These are phyloP conservation scores for Epichloe aotearoae DNA, from an alignment of 2,329 filamentous ascomycete genomes.

Conservation along the genomic window DNA sequence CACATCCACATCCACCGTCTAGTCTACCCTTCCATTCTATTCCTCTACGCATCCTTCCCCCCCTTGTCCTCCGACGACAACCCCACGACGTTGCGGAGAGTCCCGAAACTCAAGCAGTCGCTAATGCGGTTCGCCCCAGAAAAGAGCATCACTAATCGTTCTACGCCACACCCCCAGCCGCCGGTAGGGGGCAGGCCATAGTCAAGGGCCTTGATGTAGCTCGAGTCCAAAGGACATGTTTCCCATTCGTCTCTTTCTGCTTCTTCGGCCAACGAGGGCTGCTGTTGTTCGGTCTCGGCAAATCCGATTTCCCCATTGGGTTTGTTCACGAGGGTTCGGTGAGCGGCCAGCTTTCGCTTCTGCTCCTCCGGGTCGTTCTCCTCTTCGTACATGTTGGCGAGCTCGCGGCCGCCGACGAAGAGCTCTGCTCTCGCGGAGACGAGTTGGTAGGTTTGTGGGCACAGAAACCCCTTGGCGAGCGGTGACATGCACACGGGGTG, in stretches of 20 bases:
- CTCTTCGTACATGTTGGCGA: conserved; percentile 97
- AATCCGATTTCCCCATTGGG: conserved; percentile 20
- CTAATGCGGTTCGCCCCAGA: conserved; percentile 64
- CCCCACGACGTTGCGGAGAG: conserved; percentile 53
- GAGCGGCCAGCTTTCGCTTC: conserved; percentile 61
- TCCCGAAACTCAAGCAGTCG: conserved; percentile 84
- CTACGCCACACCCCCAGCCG: conserved; percentile 90
- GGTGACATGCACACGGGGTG: conserved; percentile 87
- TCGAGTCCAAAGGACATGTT: conserved; percentile 51
- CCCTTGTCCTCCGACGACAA: conserved; percentile 26
- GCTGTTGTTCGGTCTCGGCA: conserved; percentile 7
- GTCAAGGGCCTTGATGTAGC: conserved; percentile 72
- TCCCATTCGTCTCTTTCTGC: conserved; percentile 30
- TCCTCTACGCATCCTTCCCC: background rate
- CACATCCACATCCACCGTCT: too few species aligned
- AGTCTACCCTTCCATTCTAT: too few species aligned
- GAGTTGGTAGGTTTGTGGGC: conserved; percentile 52
- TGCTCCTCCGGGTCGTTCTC: conserved; percentile 89
- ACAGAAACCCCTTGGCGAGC: conserved; percentile 73
- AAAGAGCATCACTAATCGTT: conserved; percentile 85
- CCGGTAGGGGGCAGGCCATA: conserved; percentile 91
- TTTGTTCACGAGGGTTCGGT: conserved; percentile 27
- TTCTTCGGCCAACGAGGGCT: conserved; percentile 25
- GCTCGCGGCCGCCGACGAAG: conserved; percentile 66
- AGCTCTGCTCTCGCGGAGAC: conserved; percentile 76